These are phyloP conservation scores for Epichloe uncinata DNA, from an alignment of 2,329 filamentous ascomycete species.

Conservation along the genomic window DNA sequence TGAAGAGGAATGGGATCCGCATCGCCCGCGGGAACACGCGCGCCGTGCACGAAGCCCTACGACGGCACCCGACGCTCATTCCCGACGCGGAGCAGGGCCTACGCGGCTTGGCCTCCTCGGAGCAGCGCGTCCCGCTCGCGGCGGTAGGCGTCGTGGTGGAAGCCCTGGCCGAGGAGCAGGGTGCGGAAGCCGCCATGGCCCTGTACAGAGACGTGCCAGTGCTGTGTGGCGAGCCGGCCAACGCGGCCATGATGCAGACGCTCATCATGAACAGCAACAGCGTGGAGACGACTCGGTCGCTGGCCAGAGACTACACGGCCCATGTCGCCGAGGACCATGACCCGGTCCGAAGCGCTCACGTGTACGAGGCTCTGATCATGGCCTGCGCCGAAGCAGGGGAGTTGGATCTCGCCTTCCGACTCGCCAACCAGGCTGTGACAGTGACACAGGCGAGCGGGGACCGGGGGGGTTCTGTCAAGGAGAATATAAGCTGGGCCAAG, in stretches of 20 bases:
- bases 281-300: conserved; percentile 11
- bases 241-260: conserved; percentile 15
- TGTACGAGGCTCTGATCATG: conserved; percentile 16
- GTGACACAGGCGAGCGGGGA: background rate
- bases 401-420: conserved; percentile 22
- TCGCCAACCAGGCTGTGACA: conserved; percentile 11
- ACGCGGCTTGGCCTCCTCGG: conserved; percentile 29
- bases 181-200: conserved; percentile 18
- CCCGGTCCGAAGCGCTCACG: conserved; percentile 6
- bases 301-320: conserved; percentile 19
- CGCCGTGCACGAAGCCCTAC: conserved; percentile 45
- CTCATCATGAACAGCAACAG: conserved; percentile 18
- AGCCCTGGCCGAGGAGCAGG: conserved; percentile 15
- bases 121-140: conserved; percentile 24
- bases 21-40: conserved; percentile 48
- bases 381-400: conserved; percentile 17
- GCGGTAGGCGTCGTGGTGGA: conserved; percentile 23
- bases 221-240: conserved; percentile 17
- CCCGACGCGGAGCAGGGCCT: conserved; percentile 43
- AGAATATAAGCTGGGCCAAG: conserved; percentile 14
- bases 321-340: conserved; percentile 9
- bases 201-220: conserved; percentile 18
- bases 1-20: conserved; percentile 42
- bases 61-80: conserved; percentile 29
- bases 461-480: background rate